Base-by-base conservation (phyloP, 768 basidiomycete species). In the Sistotremastrum niveocremeum region DNA sequence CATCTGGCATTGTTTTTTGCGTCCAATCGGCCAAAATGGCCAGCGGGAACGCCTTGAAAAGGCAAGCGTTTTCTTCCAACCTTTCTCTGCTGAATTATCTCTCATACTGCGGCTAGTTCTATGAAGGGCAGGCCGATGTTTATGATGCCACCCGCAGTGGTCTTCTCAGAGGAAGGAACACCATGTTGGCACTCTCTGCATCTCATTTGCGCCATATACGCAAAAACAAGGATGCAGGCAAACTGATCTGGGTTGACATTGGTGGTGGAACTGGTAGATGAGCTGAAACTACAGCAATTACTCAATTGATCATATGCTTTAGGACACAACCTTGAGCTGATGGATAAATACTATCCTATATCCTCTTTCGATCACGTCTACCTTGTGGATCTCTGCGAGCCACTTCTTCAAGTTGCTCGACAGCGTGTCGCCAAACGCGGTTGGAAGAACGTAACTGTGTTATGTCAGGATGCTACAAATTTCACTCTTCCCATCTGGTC, bases 201-300 rank as follows among this genome's bases (percentile, higher is more conserved):
- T 70, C 72, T 34, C 81, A 84, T 52, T 62, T 85, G 6, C 66
- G 65, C 33, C 61, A 69, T 2, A 65, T 81, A 40, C 66, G 65
- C 4, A 59, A 57, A 34, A 56, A 55, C 29, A 52, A 66, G 5
- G 65, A 69, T 0, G 58, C 62, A 0, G 70, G 72, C 55, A 66
- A 67, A 9, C 69, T 82, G 11, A 69, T 86, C 9, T 86, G 84
- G 84, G 69, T 86, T 11, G 84, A 86, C 56, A 76, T 86, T 46
- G 81, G 83, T 10, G 84, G 83, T 33, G 84, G 82, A 30, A 84
- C 83, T 8, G 74, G 74, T 71, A 38, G 44, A 56, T 39, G 45
- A 41, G 0, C 44, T 40, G 5, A 41, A 20, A 20, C 20, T 20
- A 20, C 20, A 20, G 20, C 20, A 20, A 20, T 20, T 20, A 20